phyloP scores from a whole-genome alignment of 306 rosid genomes.

The Prunus persica region Prunus_persica_NCBIv2 NC_034011.1:1926001-1926500 shows the following conservation, averaged over 20 bases:
- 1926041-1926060: not conserved
- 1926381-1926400: constrained; percentile 59
- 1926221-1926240: constrained; percentile 5
- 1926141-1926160: constrained; percentile 10
- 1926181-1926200: constrained; percentile 5
- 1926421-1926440: no score
- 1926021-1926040: constrained; percentile 4
- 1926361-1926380: constrained; percentile 74
- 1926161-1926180: constrained; percentile 10
- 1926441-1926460: no score
- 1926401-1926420: not conserved
- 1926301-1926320: not conserved
- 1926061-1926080: no score
- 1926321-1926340: constrained; percentile 8
- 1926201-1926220: not conserved
- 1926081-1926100: no score
- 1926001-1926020: constrained; percentile 7
- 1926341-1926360: constrained; percentile 27
- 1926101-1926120: no score
- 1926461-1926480: constrained; percentile 8
- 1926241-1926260: not conserved
- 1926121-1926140: not conserved
- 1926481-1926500: constrained; percentile 58
- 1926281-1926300: no score
- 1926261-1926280: no score